Evolutionary conservation across 768 basidiomycete species (phyloP).

Genomic region (Rhizopogon rudus): DNA sequence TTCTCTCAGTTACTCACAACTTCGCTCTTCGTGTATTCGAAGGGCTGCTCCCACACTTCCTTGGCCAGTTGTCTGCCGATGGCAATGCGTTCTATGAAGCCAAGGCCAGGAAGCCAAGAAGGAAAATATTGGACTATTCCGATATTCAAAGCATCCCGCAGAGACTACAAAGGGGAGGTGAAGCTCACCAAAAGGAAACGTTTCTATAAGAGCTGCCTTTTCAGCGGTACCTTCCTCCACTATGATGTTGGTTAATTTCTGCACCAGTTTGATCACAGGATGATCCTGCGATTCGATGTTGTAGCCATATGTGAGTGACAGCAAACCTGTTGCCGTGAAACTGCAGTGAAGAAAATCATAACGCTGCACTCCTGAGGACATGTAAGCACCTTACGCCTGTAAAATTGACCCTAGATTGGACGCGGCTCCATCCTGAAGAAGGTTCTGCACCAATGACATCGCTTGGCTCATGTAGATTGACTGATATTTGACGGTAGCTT

Average conservation of each 20-base stretch:
- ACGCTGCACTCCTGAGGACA: neutral
- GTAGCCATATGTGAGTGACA: conserved; percentile 5
- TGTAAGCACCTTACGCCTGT: conserved; percentile 1
- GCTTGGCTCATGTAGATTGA: conserved; percentile 2
- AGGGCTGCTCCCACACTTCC: neutral
- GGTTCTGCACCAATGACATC: neutral
- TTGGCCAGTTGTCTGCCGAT: neutral
- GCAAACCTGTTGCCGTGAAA: neutral
- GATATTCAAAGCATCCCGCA: neutral
- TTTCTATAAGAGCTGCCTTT: neutral
- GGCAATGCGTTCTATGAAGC: conserved; percentile 1
- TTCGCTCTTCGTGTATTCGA: conserved; percentile 2
- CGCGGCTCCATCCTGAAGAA: neutral
- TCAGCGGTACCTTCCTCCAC: neutral
- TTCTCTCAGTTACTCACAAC: neutral
- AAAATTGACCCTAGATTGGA: neutral
- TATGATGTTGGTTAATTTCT: neutral
- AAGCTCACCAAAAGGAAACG: neutral
- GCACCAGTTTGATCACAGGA: neutral
- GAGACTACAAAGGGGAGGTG: neutral
- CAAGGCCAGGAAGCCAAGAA: conserved; percentile 10
- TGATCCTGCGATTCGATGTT: conserved; percentile 1
- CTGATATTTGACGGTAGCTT: conserved; percentile 4
- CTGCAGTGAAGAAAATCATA: neutral
- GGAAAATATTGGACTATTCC: conserved; percentile 6